A percentile compares a stretch with the other conserved stretches of the same genome.
phyloP scores from a whole-genome alignment of 148 eudicot genomes.

The Rhododendron williamsianum region DNA sequence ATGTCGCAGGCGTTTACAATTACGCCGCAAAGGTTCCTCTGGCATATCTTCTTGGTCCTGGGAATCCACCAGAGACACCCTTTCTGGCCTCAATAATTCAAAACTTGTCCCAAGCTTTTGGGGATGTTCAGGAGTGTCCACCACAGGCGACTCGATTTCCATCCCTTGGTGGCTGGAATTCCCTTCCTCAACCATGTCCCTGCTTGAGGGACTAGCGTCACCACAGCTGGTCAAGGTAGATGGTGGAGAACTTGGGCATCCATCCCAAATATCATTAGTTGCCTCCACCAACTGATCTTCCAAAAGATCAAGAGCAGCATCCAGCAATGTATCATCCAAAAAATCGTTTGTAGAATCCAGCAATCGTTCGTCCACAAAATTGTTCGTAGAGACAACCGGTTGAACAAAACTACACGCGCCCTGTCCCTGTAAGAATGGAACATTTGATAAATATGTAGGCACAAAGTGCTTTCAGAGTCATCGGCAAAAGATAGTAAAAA shows the following conservation, averaged over 20 bases:
- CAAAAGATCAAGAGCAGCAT: not conserved
- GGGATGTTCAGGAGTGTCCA: slow-evolving; percentile 7
- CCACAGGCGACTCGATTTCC: not conserved
- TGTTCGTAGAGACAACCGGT: slow-evolving; percentile 3
- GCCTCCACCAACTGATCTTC: not conserved
- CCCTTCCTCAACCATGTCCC: not conserved
- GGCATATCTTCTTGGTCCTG: not conserved
- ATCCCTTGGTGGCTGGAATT: not conserved
- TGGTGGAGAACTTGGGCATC: not conserved
- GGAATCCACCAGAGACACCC: not conserved
- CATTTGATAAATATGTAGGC: not conserved
- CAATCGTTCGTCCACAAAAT: not conserved
- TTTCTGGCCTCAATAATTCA: not conserved
- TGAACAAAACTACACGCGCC: slow-evolving; percentile 12
- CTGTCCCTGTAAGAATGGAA: slow-evolving; percentile 11
- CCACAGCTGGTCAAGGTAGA: not conserved
- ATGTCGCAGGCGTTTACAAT: slow-evolving; percentile 6
- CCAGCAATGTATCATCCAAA: not conserved
- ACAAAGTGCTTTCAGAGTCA: not conserved
- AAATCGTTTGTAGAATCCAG: not conserved
- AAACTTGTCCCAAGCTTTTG: too few species aligned
- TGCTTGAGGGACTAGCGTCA: not conserved
- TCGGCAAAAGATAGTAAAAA: not conserved
- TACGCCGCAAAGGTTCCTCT: not conserved
- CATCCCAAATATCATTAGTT: not conserved